A percentile compares a stretch with the other conserved stretches of the same genome.
phyloP scores from a whole-genome alignment of 495 filamentous ascomycete species.

The Cudoniella acicularis region DNA sequence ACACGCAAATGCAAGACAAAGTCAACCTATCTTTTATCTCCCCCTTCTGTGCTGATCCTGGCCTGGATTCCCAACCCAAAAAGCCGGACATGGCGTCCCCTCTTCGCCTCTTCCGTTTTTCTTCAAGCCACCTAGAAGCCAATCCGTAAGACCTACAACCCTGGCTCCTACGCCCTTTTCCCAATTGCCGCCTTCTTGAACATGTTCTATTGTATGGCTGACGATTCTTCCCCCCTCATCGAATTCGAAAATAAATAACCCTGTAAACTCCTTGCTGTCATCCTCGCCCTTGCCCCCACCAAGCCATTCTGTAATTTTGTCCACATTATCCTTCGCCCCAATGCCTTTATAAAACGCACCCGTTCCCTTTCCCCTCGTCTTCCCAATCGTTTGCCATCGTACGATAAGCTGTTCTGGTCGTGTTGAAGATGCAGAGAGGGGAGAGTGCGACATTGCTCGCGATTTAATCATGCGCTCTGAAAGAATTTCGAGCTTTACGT shows the following conservation, averaged over 20 bases:
- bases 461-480: constrained; percentile 78
- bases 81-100: constrained; percentile 26
- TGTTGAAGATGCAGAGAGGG: constrained; percentile 9
- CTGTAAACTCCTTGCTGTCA: constrained; percentile 61
- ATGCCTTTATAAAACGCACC: constrained; percentile 39
- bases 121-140: constrained; percentile 67
- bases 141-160: constrained; percentile 84
- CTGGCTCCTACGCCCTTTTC: constrained; percentile 58
- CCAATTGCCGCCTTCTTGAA: constrained; percentile 71
- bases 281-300: constrained; percentile 31
- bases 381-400: constrained; percentile 66
- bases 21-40: background rate
- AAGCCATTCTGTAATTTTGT: constrained; percentile 48
- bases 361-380: constrained; percentile 28
- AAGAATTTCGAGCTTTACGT: constrained; percentile 80
- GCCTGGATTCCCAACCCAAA: constrained; percentile 35
- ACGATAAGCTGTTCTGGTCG: constrained; percentile 75
- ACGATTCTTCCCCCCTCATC: constrained; percentile 81
- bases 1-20: background rate
- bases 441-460: constrained; percentile 24
- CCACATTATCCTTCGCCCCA: constrained; percentile 39
- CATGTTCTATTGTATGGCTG: constrained; percentile 91
- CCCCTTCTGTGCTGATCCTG: background rate
- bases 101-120: constrained; percentile 27
- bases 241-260: constrained; percentile 93